These are phyloP conservation scores for Nothophoma quercina DNA, from an alignment of 2,329 filamentous ascomycete genomes.

Conservation along the genomic window DNA sequence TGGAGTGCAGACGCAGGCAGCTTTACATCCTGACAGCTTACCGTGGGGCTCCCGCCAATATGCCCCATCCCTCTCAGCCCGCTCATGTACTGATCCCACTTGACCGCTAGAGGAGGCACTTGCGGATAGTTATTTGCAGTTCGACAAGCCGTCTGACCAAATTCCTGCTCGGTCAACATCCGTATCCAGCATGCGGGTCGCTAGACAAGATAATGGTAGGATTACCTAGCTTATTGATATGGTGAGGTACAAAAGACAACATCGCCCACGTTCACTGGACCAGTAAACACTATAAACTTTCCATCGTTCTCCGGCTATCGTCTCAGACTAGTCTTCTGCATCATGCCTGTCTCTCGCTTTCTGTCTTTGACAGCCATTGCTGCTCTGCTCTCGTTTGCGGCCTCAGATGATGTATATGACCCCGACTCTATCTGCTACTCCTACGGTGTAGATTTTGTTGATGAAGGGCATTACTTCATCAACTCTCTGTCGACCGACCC, in stretches of 20 bases:
- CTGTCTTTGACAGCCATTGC: slow-evolving; percentile 31
- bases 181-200: slow-evolving; percentile 17
- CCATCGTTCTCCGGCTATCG: neutral
- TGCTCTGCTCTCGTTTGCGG: slow-evolving; percentile 34
- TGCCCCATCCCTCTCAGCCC: slow-evolving; percentile 26
- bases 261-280: slow-evolving; percentile 15
- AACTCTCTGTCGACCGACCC: slow-evolving; percentile 51
- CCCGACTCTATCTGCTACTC: slow-evolving; percentile 44
- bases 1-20: slow-evolving; percentile 24
- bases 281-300: neutral
- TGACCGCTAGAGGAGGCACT: slow-evolving; percentile 18
- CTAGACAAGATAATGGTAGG: slow-evolving; percentile 17
- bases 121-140: slow-evolving; percentile 29
- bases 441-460: slow-evolving; percentile 54
- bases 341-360: slow-evolving; percentile 40
- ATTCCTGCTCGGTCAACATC: slow-evolving; percentile 15
- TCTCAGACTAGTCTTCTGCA: neutral
- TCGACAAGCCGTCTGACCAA: slow-evolving; percentile 25
- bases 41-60: slow-evolving; percentile 20
- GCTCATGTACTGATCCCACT: slow-evolving; percentile 22
- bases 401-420: slow-evolving; percentile 25
- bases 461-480: slow-evolving; percentile 56
- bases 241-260: slow-evolving; percentile 33
- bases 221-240: slow-evolving; percentile 14
- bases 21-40: slow-evolving; percentile 21